Conservation (phyloP, 495 filamentous ascomycete genomes). For the Thozetella sp. region DNA sequence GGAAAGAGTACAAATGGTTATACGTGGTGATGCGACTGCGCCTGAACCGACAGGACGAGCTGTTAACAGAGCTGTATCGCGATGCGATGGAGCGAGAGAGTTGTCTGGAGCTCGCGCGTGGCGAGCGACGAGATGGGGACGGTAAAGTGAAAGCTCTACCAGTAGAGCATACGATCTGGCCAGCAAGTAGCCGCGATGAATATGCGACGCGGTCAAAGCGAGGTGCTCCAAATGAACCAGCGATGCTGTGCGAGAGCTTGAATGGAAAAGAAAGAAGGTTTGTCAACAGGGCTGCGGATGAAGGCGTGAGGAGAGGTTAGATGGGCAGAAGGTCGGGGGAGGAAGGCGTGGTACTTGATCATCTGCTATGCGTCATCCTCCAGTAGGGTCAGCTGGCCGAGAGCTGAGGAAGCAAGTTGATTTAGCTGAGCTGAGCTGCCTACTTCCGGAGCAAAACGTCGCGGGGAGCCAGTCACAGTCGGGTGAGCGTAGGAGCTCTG, state of each 20-base stretch:
- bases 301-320: background rate
- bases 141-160: no score
- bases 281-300: background rate
- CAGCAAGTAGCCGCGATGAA: background rate
- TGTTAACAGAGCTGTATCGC: background rate
- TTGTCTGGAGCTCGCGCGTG: background rate
- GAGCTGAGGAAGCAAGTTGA: background rate
- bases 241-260: no score
- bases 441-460: background rate
- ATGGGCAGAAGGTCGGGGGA: background rate
- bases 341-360: background rate
- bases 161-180: no score
- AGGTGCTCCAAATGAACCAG: background rate
- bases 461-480: background rate
- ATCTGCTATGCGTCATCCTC: background rate
- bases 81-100: background rate
- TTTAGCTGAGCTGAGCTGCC: slow-evolving; percentile 3
- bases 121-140: background rate
- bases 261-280: no score
- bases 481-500: background rate
- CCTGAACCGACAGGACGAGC: no score
- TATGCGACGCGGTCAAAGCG: background rate
- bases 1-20: background rate
- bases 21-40: background rate
- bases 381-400: background rate